Evolutionary conservation across 257 asterid species (phyloP), one percentile per base, ranked within the genome.

Genomic region (Solanum medicagineum): DNA sequence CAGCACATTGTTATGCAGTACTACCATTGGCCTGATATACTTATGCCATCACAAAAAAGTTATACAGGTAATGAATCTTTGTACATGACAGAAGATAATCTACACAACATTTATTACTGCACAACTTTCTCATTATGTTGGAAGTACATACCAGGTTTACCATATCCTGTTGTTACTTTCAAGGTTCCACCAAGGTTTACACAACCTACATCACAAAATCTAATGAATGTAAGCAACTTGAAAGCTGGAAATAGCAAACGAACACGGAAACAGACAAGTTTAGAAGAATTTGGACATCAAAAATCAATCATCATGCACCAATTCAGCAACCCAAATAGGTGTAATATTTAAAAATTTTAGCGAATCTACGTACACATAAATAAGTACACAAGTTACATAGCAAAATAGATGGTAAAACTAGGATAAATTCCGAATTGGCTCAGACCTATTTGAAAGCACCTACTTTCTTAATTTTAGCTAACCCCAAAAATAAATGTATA

Each of bases 151-250:
- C 98, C 95, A 44, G 66, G 89, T 91, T 90, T 86, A 26, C 91
- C 93, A 40, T 70, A 70, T n/a, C 54, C 80, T 10, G 80, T 53
- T 26, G 83, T 24, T 20, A 94, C 95, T 86, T 89, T 92, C 22
- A 94, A 89, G 59, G 79, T 3, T 66, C 88, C 89, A 77, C 92
- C 80, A 51, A 94, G 95, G 87, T 92, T 87, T 83, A 93, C 86
- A 22, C 17, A 0, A 90, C 96, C 96, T 94, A 89, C 55, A 65
- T 84, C 40, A 84, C 59, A 40, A 51, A 53, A 53, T 19, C 19
- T 16, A 7, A 77, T 10, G 65, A 77, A 53, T 10, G n/a, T 51
- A 26, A 53, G 24, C 63, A 55, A 77, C 57, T 77, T 77, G 63
- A 77, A 77, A 73, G 36, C 40, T 77, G 2, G 60, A 77, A 77